These are phyloP conservation scores for Ogataea henricii DNA, from an alignment of 805 yeast species.

Conservation along the genomic window DNA sequence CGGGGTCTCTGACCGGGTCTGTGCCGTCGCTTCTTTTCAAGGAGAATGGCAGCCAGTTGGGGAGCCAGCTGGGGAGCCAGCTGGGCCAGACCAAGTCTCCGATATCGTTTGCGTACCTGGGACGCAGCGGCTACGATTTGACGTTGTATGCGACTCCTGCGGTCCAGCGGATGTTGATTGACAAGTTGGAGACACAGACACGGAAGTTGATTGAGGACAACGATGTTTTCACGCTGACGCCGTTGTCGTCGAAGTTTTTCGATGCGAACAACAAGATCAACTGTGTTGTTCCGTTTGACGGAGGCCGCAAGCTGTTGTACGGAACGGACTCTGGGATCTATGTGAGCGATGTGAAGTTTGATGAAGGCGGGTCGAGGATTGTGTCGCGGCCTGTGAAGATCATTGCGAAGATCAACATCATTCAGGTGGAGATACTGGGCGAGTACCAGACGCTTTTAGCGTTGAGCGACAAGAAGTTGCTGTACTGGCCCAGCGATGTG, in stretches of 20 bases:
- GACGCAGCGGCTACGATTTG: conserved; percentile 55
- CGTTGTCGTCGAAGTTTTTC: conserved; percentile 74
- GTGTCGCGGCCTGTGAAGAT: conserved; percentile 76
- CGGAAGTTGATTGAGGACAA: conserved; percentile 66
- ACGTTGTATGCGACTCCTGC: conserved; percentile 56
- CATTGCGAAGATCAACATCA: conserved; percentile 71
- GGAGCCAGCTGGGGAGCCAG: not conserved
- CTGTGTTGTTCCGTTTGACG: conserved; percentile 92
- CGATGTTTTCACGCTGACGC: conserved; percentile 77
- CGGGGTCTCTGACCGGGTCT: conserved; percentile 33
- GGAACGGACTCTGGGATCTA: conserved; percentile 93
- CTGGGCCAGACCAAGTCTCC: conserved; percentile 39
- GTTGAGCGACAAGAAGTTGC: conserved; percentile 77
- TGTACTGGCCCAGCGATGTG: conserved; percentile 77
- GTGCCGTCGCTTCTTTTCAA: conserved; percentile 31
- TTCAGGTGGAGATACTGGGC: conserved; percentile 88
- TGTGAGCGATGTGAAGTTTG: conserved; percentile 65
- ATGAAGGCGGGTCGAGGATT: conserved; percentile 50
- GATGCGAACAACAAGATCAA: conserved; percentile 76
- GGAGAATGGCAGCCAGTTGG: conserved; percentile 13
- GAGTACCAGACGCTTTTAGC: conserved; percentile 84
- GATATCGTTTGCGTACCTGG: conserved; percentile 53
- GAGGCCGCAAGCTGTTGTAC: conserved; percentile 85
- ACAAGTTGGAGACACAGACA: conserved; percentile 80
- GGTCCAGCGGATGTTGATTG: conserved; percentile 78